phyloP scores from a whole-genome alignment of 495 filamentous ascomycete species.

The Apodospora peruviana region DNA sequence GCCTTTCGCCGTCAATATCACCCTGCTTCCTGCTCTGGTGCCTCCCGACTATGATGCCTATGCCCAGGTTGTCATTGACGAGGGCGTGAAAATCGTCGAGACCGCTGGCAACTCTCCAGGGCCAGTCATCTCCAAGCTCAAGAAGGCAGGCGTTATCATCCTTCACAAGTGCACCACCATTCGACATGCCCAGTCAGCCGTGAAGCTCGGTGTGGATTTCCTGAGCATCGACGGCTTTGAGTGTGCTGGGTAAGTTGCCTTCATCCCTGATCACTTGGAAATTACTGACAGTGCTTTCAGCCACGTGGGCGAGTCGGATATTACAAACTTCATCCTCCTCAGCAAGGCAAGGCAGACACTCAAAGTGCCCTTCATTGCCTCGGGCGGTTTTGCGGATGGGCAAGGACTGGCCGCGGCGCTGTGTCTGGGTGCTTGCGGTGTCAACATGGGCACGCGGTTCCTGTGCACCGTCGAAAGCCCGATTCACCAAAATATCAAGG shows the following conservation, averaged over 20 bases:
- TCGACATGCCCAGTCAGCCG: constrained; percentile 82
- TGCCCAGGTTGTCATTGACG: constrained; percentile 86
- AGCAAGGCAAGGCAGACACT: constrained; percentile 80
- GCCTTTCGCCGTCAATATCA: constrained; percentile 96
- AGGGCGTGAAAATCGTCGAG: constrained; percentile 91
- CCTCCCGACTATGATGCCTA: constrained; percentile 92
- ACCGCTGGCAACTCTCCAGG: constrained; percentile 94
- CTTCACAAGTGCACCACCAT: constrained; percentile 98
- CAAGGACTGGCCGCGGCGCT: constrained; percentile 92
- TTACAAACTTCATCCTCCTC: constrained; percentile 95
- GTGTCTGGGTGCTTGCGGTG: constrained; percentile 83
- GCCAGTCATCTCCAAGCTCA: constrained; percentile 83
- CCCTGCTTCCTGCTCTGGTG: constrained; percentile 81
- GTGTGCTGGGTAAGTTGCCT: constrained; percentile 72
- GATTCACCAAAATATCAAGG: constrained; percentile 89
- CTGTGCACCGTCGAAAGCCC: constrained; percentile 91
- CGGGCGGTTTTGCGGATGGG: constrained; percentile 92
- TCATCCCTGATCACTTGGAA: neutral
- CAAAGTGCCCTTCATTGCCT: constrained; percentile 87
- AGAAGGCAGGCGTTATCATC: constrained; percentile 69
- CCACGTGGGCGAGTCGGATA: constrained; percentile 86
- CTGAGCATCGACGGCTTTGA: constrained; percentile 96
- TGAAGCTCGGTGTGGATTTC: constrained; percentile 96
- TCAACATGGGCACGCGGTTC: constrained; percentile 95
- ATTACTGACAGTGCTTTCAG: constrained; percentile 16